These are phyloP conservation scores for Cornus suecica DNA, from an alignment of 148 eudicot species.

Conservation along the genomic window DNA sequence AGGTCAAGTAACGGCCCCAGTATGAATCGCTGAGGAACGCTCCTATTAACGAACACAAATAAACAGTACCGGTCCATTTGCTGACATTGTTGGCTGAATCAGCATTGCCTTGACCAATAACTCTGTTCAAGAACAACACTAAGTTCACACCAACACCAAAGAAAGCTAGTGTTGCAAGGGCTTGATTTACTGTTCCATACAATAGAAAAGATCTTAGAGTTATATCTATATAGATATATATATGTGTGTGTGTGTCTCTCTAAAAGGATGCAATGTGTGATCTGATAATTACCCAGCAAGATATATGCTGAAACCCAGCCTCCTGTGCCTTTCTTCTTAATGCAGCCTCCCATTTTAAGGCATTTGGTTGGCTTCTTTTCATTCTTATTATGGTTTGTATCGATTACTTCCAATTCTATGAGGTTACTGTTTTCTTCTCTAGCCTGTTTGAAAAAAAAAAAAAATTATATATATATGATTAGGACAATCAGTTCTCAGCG, in stretches of 20 bases:
- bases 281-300: constrained; percentile 49
- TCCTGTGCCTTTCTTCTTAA: constrained; percentile 32
- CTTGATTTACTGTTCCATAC: constrained; percentile 69
- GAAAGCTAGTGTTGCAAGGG: constrained; percentile 77
- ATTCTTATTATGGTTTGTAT: neutral
- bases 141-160: constrained; percentile 93
- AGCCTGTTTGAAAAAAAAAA: constrained; percentile 10
- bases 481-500: too few species aligned
- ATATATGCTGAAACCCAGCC: constrained; percentile 60
- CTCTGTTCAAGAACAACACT: constrained; percentile 81
- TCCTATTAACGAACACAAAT: constrained; percentile 76
- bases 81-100: constrained; percentile 85
- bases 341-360: constrained; percentile 4
- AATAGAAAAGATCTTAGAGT: neutral
- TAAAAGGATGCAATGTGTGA: neutral
- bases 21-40: constrained; percentile 97
- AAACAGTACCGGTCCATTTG: constrained; percentile 94
- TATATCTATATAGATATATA: neutral
- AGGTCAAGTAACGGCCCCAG: constrained; percentile 91
- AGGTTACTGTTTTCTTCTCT: neutral
- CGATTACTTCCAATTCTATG: neutral
- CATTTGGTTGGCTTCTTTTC: neutral
- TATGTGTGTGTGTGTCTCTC: neutral
- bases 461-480: too few species aligned
- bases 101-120: constrained; percentile 74